Evolutionary conservation across 441 rosid species (phyloP), one percentile per base, ranked within the genome.

Genomic region (Gossypium davidsonii): DNA sequence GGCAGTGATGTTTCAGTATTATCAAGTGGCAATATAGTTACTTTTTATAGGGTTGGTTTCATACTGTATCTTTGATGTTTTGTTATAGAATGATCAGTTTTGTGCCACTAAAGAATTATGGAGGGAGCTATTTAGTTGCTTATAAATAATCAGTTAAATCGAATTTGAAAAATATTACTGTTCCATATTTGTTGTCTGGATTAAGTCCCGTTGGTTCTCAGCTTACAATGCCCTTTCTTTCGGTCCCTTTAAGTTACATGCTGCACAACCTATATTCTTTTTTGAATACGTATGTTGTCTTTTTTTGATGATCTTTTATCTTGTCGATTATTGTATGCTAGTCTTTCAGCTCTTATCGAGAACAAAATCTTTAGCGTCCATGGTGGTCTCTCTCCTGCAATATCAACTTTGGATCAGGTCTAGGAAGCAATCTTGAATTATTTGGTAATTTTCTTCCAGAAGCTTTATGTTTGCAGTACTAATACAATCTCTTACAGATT

Each of bases 301-400:
- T 49, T 31, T 71, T 62, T 59, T 61, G 60, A 21, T 46, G 23
- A 34, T 74, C 21, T 28, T 67, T 70, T 71, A 68, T 70, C 44
- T 64, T 59, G 20, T 48, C 67, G 57, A 25, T 76, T 77, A 46
- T 82, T 66, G 9, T 51, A 51, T 70, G 73, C 39, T 86, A 93
- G 97, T 81, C 83, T 93, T 71, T 90, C 98, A 62, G 96, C 97
- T 56, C 89, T 93, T 49, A 90, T 93, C 25, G 96, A 91, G 87
- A 91, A 91, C 81, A 87, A 82, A 77, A 83, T 93, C 74, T 91
- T 93, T 73, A 81, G 94, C 70, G 98, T 93, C 81, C 97, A 91
- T 74, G 97, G 98, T 73, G 97, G 97, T 82, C 96, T 93, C 64
- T 91, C 97, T 79, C 94, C 94, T 70, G 79, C 91, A 60, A 87